Evolutionary conservation across 805 yeast species (phyloP).

Genomic region (Starmerella roubikii): DNA sequence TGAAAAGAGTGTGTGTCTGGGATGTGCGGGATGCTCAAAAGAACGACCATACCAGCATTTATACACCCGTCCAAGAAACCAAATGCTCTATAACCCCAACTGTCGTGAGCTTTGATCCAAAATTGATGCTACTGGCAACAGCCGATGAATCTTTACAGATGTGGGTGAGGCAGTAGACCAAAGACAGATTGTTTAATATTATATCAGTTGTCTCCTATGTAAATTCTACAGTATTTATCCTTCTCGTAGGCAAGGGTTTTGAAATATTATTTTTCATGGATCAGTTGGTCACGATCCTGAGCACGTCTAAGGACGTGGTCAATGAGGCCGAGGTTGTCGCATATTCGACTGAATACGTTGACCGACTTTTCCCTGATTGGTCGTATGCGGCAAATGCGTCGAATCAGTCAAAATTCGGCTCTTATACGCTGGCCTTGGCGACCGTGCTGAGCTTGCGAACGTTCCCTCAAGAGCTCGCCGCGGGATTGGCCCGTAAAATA

Average conservation of each 20-base stretch:
- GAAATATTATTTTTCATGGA: constrained; percentile 11
- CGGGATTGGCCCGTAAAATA: constrained; percentile 36
- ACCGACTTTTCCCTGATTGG: constrained; percentile 19
- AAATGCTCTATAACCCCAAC: constrained; percentile 17
- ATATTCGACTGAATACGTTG: constrained; percentile 3
- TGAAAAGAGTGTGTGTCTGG: constrained; percentile 42
- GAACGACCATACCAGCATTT: constrained; percentile 9
- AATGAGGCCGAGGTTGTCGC: constrained; percentile 3
- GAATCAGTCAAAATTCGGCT: constrained; percentile 15
- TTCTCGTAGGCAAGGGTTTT: constrained; percentile 1
- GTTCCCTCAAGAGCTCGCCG: constrained; percentile 4
- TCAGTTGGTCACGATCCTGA: constrained; percentile 9
- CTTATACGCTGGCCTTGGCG: constrained; percentile 16
- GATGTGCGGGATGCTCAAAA: constrained; percentile 25
- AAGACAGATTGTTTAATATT: not conserved
- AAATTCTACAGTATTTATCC: too few relatives aligned
- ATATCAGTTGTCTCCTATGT: too few relatives aligned
- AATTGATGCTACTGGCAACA: constrained; percentile 44
- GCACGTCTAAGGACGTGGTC: constrained; percentile 1
- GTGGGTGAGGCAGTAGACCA: constrained; percentile 30
- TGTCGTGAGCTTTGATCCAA: constrained; percentile 40
- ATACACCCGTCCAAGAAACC: constrained; percentile 20
- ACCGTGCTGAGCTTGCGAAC: constrained; percentile 5
- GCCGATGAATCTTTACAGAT: constrained; percentile 42
- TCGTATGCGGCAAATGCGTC: constrained; percentile 19